Conservation (phyloP, 2,329 filamentous ascomycete species). For the Pseudogymnoascus verrucosus region DNA sequence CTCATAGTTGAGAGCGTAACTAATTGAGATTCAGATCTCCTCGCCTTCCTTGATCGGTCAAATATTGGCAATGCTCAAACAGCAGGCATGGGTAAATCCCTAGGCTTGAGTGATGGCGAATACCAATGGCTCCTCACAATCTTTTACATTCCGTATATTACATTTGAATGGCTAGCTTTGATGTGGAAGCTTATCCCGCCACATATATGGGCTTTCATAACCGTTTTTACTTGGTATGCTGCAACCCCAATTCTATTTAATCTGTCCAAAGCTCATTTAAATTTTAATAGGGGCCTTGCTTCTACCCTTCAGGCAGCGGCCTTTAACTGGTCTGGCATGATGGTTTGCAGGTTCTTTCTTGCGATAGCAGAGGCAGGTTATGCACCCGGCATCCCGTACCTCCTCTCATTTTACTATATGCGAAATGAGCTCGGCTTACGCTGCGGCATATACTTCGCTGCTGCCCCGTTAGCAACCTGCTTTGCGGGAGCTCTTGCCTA, state of each 20-base stretch:
- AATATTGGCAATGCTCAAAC: conserved; percentile 48
- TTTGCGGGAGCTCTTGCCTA: conserved; percentile 63
- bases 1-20: background rate
- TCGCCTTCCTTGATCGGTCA: conserved; percentile 40
- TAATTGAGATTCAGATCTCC: conserved; percentile 29
- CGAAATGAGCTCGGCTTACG: conserved; percentile 59
- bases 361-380: conserved; percentile 39
- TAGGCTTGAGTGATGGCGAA: conserved; percentile 36
- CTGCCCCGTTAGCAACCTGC: conserved; percentile 58
- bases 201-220: conserved; percentile 28
- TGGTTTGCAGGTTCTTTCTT: conserved; percentile 34
- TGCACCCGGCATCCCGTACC: conserved; percentile 34
- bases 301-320: conserved; percentile 29
- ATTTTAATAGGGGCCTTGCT: conserved; percentile 15
- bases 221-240: background rate
- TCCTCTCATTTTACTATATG: conserved; percentile 40
- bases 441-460: conserved; percentile 60
- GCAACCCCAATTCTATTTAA: background rate
- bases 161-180: conserved; percentile 33
- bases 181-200: conserved; percentile 33
- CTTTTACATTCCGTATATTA: conserved; percentile 34
- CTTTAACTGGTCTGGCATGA: conserved; percentile 29
- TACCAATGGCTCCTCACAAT: conserved; percentile 35
- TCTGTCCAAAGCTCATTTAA: background rate
- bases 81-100: conserved; percentile 43